phyloP scores from a whole-genome alignment of 805 yeast species.

The Saccharomycopsis sp. region DNA sequence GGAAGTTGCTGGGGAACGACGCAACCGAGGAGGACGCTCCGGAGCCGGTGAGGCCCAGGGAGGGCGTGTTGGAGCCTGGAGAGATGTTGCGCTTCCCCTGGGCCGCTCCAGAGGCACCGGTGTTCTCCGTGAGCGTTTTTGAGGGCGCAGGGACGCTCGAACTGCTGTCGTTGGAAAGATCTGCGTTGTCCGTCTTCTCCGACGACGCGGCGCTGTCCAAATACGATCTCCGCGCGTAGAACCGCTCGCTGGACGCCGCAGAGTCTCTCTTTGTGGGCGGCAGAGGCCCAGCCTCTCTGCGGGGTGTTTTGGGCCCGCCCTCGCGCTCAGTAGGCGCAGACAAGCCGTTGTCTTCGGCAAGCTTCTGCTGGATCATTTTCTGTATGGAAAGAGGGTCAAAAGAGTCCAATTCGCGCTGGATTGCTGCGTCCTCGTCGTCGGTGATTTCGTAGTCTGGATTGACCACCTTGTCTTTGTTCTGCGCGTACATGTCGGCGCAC shows the following conservation, averaged over 20 bases:
- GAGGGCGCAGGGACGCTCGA: background rate
- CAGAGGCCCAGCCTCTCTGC: background rate
- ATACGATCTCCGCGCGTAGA: conserved; percentile 15
- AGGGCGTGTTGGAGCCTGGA: background rate
- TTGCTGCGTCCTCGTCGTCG: conserved; percentile 10
- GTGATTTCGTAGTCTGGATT: conserved; percentile 15
- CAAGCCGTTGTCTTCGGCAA: conserved; percentile 17
- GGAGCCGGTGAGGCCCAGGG: background rate
- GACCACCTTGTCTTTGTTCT: conserved; percentile 11
- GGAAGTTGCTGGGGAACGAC: background rate
- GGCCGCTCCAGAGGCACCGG: background rate
- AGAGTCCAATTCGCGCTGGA: conserved; percentile 16
- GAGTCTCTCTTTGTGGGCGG: background rate
- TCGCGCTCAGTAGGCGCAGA: background rate
- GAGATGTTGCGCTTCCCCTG: background rate
- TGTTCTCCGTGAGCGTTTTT: background rate
- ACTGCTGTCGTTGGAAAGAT: background rate
- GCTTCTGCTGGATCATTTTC: conserved; percentile 15
- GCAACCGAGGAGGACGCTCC: conserved; percentile 1
- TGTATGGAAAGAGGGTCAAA: conserved; percentile 15
- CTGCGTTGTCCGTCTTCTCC: background rate
- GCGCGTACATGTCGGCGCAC: conserved; percentile 14
- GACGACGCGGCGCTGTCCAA: background rate
- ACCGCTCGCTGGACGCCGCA: conserved; percentile 8
- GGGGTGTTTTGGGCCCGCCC: no score